A percentile compares a stretch with the other conserved stretches of the same genome.
Evolutionary conservation across 306 rosid species (phyloP).

Genomic region (Cicer bijugum): DNA sequence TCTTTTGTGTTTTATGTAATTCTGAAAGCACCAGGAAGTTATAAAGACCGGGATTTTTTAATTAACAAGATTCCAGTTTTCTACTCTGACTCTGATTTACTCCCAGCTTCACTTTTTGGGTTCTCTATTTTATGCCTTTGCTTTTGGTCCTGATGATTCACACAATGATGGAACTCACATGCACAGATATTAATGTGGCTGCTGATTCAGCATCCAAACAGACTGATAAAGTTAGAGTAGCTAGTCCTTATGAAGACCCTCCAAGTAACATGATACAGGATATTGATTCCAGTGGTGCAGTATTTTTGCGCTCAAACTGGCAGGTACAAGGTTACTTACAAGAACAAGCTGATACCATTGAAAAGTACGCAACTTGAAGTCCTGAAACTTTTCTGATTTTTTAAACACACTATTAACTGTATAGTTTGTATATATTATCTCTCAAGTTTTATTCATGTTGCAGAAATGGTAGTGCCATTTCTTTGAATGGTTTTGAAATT

Average conservation of each 20-base stretch:
- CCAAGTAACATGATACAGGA: conserved; percentile 55
- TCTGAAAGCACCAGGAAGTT: conserved; percentile 16
- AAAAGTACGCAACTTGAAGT: conserved; percentile 59
- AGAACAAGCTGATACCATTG: conserved; percentile 88
- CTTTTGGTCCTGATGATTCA: conserved; percentile 37
- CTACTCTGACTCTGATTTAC: conserved; percentile 25
- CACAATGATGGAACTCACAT: conserved; percentile 34
- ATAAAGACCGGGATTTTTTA: conserved; percentile 29
- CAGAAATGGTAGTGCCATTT: conserved; percentile 74
- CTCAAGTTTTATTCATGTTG: conserved; percentile 42
- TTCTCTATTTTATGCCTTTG: conserved; percentile 20
- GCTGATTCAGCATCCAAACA: conserved; percentile 60
- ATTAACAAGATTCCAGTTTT: conserved; percentile 34
- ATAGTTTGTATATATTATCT: conserved; percentile 36
- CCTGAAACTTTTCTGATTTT: conserved; percentile 18
- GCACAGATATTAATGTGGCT: conserved; percentile 72
- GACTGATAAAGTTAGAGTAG: conserved; percentile 59
- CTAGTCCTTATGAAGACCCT: conserved; percentile 61
- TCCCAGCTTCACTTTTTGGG: conserved; percentile 31
- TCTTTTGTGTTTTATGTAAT: conserved; percentile 17
- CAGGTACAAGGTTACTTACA: conserved; percentile 94
- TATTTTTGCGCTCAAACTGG: conserved; percentile 81
- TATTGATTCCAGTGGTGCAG: conserved; percentile 60
- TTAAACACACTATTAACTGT: conserved; percentile 22
- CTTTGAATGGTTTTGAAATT: conserved; percentile 77